Percentiles rank a stretch among this genome's conserved stretches.
Evolutionary conservation across 495 filamentous ascomycete species (phyloP).

Genomic region (Penicillium tannophilum): DNA sequence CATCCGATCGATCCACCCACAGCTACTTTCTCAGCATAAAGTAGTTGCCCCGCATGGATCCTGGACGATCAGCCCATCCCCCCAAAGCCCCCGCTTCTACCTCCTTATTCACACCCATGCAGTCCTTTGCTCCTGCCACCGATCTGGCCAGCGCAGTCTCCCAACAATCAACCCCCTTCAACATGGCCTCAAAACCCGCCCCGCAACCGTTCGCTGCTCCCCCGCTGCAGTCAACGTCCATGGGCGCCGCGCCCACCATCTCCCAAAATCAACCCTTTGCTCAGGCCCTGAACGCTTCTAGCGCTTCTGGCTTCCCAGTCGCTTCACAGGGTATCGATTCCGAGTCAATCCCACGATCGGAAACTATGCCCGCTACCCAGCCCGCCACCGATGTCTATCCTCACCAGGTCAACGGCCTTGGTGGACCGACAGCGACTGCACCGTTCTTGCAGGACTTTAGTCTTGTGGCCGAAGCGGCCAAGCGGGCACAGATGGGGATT

Average conservation of each 20-base stretch:
- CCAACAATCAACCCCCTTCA: conserved; percentile 18
- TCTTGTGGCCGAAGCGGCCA: conserved; percentile 91
- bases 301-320: conserved; percentile 10
- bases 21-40: background rate
- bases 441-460: conserved; percentile 76
- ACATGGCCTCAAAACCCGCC: conserved; percentile 12
- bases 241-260: conserved; percentile 19
- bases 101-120: conserved; percentile 19
- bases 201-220: conserved; percentile 20
- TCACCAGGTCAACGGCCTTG: conserved; percentile 38
- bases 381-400: conserved; percentile 26
- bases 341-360: conserved; percentile 15
- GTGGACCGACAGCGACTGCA: conserved; percentile 56
- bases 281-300: conserved; percentile 17
- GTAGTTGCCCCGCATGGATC: conserved; percentile 19
- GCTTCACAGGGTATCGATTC: conserved; percentile 14
- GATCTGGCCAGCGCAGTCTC: conserved; percentile 12
- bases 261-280: conserved; percentile 22
- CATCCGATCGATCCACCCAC: no score
- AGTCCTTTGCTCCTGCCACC: conserved; percentile 14
- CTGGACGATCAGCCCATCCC: conserved; percentile 22
- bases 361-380: conserved; percentile 19
- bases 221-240: conserved; percentile 16
- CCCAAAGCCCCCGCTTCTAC: conserved; percentile 18
- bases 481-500: conserved; percentile 85